Conservation (phyloP, 2,329 filamentous ascomycete species). For the Arthrinium phaeospermum region DNA sequence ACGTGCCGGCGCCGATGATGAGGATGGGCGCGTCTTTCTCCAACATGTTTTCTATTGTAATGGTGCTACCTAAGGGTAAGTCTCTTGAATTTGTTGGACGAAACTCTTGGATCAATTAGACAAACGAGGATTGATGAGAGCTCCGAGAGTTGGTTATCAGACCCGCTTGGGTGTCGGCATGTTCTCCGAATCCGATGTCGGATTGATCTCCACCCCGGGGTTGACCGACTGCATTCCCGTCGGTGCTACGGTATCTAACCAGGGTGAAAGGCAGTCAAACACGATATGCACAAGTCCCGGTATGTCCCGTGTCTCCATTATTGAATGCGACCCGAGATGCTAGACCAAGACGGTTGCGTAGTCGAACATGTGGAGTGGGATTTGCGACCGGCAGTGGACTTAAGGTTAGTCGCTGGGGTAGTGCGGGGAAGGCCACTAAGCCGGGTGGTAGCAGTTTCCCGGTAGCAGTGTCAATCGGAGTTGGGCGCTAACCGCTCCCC, state of each 20-base stretch:
- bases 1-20: conserved; percentile 69
- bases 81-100: not conserved
- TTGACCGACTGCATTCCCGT: not conserved
- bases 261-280: too few species aligned
- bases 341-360: not conserved
- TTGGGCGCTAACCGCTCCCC: too few species aligned
- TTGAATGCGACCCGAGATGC: not conserved
- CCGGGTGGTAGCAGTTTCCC: not conserved
- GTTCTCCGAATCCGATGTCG: conserved; percentile 12
- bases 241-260: not conserved
- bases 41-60: conserved; percentile 27
- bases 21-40: conserved; percentile 37
- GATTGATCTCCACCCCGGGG: not conserved
- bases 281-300: not conserved
- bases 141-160: not conserved
- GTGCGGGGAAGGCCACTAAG: not conserved
- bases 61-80: not conserved
- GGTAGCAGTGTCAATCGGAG: too few species aligned
- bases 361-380: not conserved
- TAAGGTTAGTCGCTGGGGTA: not conserved
- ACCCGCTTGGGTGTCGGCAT: not conserved
- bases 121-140: not conserved
- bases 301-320: not conserved
- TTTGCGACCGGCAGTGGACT: not conserved
- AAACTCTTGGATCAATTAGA: not conserved